Percentiles rank a stretch among this genome's conserved stretches.
phyloP scores from a whole-genome alignment of 164 flowering plant genomes.

The Macadamia tetraphylla region DNA sequence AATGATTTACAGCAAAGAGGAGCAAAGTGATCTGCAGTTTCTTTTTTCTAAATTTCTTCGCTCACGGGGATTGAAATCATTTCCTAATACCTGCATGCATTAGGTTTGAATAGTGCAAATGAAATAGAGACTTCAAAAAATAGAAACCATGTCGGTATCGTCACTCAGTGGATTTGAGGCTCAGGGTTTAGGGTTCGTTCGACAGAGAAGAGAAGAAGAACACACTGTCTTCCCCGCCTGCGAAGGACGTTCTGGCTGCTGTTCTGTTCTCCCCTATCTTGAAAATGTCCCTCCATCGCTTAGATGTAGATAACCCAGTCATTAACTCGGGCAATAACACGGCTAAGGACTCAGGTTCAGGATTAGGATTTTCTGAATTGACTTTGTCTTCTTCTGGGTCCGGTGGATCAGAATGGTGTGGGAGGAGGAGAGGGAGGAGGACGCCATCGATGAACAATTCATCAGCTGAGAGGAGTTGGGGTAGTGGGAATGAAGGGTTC shows the following conservation, averaged over 20 bases:
- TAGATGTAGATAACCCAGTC: constrained; percentile 32
- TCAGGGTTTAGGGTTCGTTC: too few species aligned
- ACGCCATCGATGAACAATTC: constrained; percentile 75
- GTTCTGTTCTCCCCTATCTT: constrained; percentile 34
- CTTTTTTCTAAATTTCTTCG: too few species aligned
- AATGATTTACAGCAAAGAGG: too few species aligned
- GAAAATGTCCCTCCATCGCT: constrained; percentile 70
- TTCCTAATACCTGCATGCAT: too few species aligned
- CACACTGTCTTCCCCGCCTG: constrained; percentile 25
- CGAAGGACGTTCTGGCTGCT: neutral
- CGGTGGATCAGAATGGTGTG: constrained; percentile 9
- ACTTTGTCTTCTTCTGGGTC: constrained; percentile 8
- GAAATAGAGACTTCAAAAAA: too few species aligned
- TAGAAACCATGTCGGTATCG: too few species aligned
- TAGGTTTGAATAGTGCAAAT: too few species aligned
- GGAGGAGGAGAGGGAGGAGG: constrained; percentile 64
- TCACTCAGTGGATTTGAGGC: too few species aligned
- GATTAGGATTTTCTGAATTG: neutral
- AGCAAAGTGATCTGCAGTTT: too few species aligned
- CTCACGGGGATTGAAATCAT: too few species aligned
- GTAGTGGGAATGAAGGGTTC: constrained; percentile 30
- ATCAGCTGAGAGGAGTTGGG: constrained; percentile 67
- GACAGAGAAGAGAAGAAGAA: too few species aligned
- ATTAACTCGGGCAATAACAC: constrained; percentile 20
- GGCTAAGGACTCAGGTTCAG: constrained; percentile 5